Evolutionary conservation across 2,329 filamentous ascomycete genomes (phyloP), one percentile per base, ranked within the genome.

Genomic region (Neonectria faginata): DNA sequence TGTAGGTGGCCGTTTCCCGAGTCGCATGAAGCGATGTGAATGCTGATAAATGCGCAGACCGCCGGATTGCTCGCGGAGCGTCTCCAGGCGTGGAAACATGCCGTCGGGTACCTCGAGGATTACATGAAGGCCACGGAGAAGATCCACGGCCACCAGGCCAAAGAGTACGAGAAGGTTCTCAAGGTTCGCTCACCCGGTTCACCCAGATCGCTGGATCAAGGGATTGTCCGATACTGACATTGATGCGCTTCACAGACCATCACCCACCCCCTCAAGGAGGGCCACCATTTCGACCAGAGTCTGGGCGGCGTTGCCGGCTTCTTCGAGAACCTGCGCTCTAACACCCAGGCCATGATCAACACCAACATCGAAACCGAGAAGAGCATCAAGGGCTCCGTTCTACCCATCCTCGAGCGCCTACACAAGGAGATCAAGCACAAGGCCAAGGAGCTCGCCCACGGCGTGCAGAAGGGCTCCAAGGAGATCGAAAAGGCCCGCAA

Each of bases 361-460:
- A 91, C 92, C 76, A 95, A 97, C 79, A 82, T 91, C 73, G 95
- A 98, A 79, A 97, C 94, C 6, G 94, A 96, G 73, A 96, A 96
- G 84, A 92, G 89, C 72, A 86, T 99, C 70, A 97, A 95, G 81
- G 91, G 90, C 64, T 90, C 90, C 14, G 92, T 98, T 31, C 85
- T 97, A 20, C 96, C 95, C 41, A 90, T 95, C 68, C 90, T 99
- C 76, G 93, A 97, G 73, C 91, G 94, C 57, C 85, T 99, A 53
- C 94, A 98, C 83, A 91, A 93, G 78, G 96, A 98, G 79, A 96
- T 99, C 84, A 99, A 98, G 86, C 90, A 92, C 82, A 98, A 98
- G 84, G 86, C 88, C 68, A 98, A 98, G 84, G 94, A 97, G 80
- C 86, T 99, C 54, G 86, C 88, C 47, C 86, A 89, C 66, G 94